phyloP scores from a whole-genome alignment of 352 stramenopile genomes.

The Phytophthora citricola region DNA sequence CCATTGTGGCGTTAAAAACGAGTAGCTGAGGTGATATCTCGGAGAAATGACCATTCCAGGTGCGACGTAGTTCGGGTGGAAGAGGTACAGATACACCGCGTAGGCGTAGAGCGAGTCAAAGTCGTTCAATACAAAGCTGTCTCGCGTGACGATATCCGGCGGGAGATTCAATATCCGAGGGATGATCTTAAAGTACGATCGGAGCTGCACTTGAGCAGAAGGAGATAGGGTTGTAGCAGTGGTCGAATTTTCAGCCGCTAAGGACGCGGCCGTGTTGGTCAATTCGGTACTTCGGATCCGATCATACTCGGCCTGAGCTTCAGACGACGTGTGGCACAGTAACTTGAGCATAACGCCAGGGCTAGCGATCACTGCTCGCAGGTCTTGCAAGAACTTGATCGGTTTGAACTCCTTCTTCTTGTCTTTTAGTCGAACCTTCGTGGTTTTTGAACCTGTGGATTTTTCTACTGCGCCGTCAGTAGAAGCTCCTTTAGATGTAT shows the following conservation, averaged over 20 bases:
- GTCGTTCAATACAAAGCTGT: constrained; percentile 76
- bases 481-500: constrained; percentile 14
- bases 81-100: constrained; percentile 65
- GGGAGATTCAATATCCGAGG: constrained; percentile 58
- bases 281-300: constrained; percentile 51
- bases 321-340: constrained; percentile 61
- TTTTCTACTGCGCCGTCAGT: constrained; percentile 5
- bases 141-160: constrained; percentile 66
- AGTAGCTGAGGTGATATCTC: constrained; percentile 62
- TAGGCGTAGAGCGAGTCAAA: constrained; percentile 81
- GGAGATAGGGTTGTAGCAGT: constrained; percentile 60
- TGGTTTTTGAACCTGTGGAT: constrained; percentile 1
- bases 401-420: constrained; percentile 74
- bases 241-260: constrained; percentile 56
- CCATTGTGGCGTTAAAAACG: constrained; percentile 66
- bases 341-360: constrained; percentile 79
- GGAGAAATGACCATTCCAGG: constrained; percentile 53
- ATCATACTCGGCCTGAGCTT: constrained; percentile 65
- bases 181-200: constrained; percentile 78
- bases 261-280: constrained; percentile 23
- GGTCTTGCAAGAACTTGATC: constrained; percentile 71
- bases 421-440: constrained; percentile 53
- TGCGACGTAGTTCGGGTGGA: constrained; percentile 69
- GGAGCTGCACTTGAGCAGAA: constrained; percentile 63
- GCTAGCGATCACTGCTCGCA: constrained; percentile 56